These are phyloP conservation scores for Tylopilus felleus DNA, from an alignment of 768 basidiomycete genomes.

Conservation along the genomic window DNA sequence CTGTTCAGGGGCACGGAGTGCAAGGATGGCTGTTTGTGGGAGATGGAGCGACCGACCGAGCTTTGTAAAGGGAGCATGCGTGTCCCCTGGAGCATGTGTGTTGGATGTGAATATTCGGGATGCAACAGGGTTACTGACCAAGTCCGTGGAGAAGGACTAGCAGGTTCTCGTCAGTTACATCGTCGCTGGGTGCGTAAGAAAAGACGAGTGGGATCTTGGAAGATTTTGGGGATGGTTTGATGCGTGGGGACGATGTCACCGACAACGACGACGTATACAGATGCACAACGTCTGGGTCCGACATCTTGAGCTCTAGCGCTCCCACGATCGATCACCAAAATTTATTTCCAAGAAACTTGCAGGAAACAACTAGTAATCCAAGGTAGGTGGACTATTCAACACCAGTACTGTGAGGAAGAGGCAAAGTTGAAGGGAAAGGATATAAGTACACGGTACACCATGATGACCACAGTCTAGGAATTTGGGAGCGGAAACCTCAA, in stretches of 20 bases:
- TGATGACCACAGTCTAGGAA: neutral
- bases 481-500: neutral
- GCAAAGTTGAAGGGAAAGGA: too few relatives aligned
- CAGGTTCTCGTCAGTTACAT: constrained; percentile 84
- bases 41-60: constrained; percentile 72
- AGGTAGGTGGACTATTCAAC: too few relatives aligned
- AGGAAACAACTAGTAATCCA: too few relatives aligned
- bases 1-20: constrained; percentile 76
- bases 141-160: constrained; percentile 83
- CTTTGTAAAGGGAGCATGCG: constrained; percentile 68
- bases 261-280: constrained; percentile 15
- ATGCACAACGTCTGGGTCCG: constrained; percentile 18
- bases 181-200: constrained; percentile 68
- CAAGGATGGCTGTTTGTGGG: constrained; percentile 87
- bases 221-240: constrained; percentile 49
- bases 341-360: neutral
- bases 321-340: too few relatives aligned
- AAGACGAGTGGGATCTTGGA: constrained; percentile 53
- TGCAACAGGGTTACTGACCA: constrained; percentile 42
- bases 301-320: constrained; percentile 5
- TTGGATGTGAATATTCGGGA: neutral
- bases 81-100: constrained; percentile 59
- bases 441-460: too few relatives aligned
- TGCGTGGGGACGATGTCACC: constrained; percentile 23
- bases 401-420: too few relatives aligned